Evolutionary conservation across 805 yeast species (phyloP).

Genomic region (Limtongozyma cylindracea): DNA sequence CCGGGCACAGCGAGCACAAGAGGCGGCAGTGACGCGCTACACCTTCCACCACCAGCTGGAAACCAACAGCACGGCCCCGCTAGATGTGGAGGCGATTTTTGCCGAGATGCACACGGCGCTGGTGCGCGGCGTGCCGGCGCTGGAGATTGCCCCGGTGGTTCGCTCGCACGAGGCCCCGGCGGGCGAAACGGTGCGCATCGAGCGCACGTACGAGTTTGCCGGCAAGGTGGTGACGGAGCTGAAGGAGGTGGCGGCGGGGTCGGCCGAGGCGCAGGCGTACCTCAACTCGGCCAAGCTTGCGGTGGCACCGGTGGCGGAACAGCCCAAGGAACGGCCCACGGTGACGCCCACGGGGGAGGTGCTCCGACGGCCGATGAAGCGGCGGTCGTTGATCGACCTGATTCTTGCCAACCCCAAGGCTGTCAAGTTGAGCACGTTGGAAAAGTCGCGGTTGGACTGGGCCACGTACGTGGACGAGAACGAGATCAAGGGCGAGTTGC

Average conservation of each 20-base stretch:
- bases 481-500: constrained; percentile 69
- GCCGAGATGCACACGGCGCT: no score
- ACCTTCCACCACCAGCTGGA: no score
- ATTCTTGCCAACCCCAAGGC: constrained; percentile 48
- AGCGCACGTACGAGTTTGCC: constrained; percentile 68
- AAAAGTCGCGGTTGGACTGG: constrained; percentile 88
- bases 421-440: constrained; percentile 63
- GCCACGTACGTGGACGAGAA: constrained; percentile 76
- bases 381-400: constrained; percentile 55
- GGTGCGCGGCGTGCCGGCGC: no score
- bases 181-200: constrained; percentile 52
- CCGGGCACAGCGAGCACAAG: no score
- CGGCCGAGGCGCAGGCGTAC: constrained; percentile 78
- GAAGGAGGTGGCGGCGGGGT: constrained; percentile 46
- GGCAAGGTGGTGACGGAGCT: constrained; percentile 62
- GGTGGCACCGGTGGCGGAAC: constrained; percentile 10
- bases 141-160: no score
- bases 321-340: no score
- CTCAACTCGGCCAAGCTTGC: constrained; percentile 21
- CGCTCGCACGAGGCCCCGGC: no score
- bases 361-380: constrained; percentile 17
- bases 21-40: no score
- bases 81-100: no score
- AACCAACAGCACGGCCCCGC: no score
- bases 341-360: constrained; percentile 9